These are phyloP conservation scores for Dissoconium aciculare DNA, from an alignment of 2,329 filamentous ascomycete genomes.

Conservation along the genomic window DNA sequence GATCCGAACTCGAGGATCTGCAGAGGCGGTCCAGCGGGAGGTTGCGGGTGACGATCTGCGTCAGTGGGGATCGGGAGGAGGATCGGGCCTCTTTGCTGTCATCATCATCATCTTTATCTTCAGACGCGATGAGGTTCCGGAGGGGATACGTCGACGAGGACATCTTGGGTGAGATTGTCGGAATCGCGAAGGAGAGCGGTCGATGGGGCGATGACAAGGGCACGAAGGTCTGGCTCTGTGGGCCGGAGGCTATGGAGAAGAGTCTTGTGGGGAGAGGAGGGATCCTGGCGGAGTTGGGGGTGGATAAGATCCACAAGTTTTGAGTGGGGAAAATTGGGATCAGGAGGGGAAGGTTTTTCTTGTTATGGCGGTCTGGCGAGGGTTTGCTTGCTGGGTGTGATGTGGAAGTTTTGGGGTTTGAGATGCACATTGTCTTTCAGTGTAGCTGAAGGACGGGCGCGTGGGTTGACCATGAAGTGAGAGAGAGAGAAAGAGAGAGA, in stretches of 20 bases:
- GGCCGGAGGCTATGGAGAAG: slow-evolving; percentile 52
- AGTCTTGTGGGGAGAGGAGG: slow-evolving; percentile 40
- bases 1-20: slow-evolving; percentile 39
- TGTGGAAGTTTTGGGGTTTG: too few relatives aligned
- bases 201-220: slow-evolving; percentile 25
- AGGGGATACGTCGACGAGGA: slow-evolving; percentile 46
- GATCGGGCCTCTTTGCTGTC: slow-evolving; percentile 11
- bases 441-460: too few relatives aligned
- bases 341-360: too few relatives aligned
- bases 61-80: slow-evolving; percentile 32
- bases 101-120: too few relatives aligned
- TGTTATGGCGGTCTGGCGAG: too few relatives aligned
- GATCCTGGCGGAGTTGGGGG: slow-evolving; percentile 43
- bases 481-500: too few relatives aligned
- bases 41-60: slow-evolving; percentile 44
- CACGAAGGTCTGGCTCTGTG: slow-evolving; percentile 52
- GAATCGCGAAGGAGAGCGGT: slow-evolving; percentile 19
- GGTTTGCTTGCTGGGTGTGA: too few relatives aligned
- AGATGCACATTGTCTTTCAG: too few relatives aligned
- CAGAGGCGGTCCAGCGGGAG: slow-evolving; percentile 38
- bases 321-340: too few relatives aligned
- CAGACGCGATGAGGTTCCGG: slow-evolving; percentile 27
- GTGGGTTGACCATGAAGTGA: too few relatives aligned
- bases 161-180: slow-evolving; percentile 38
- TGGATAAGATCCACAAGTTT: slow-evolving; percentile 44